phyloP scores from a whole-genome alignment of 306 rosid genomes.

The Vigna reflexopilosa region DNA sequence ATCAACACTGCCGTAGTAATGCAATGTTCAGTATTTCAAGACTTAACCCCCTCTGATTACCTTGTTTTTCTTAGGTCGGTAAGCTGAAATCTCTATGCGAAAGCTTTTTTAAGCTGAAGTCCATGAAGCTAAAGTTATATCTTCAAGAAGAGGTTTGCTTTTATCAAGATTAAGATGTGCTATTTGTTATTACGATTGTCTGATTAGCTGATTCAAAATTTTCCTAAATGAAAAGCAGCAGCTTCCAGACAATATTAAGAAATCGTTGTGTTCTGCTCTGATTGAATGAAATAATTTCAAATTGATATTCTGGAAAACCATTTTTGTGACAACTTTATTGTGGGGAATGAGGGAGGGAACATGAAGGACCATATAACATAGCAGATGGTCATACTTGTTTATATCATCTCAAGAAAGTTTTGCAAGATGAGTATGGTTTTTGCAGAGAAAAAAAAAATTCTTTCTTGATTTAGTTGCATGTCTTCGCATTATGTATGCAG shows the following conservation, averaged over 20 bases:
- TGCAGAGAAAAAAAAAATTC: background rate
- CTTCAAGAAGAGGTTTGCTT: conserved; percentile 86
- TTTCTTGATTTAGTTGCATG: conserved; percentile 35
- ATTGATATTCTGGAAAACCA: conserved; percentile 30
- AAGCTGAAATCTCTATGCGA: conserved; percentile 90
- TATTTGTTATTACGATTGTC: conserved; percentile 29
- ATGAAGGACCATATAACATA: background rate
- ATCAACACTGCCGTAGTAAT: conserved; percentile 1
- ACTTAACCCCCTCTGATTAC: conserved; percentile 26
- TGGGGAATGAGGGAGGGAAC: background rate
- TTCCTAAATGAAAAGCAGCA: conserved; percentile 2
- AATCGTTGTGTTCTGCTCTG: conserved; percentile 16
- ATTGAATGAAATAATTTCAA: conserved; percentile 4
- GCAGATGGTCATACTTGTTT: conserved; percentile 3
- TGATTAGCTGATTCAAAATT: conserved; percentile 31
- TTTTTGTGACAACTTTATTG: background rate
- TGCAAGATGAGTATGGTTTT: background rate
- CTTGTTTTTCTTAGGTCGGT: conserved; percentile 66
- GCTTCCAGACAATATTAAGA: conserved; percentile 19
- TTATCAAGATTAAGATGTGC: conserved; percentile 8
- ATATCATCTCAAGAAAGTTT: background rate
- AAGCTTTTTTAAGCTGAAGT: conserved; percentile 89
- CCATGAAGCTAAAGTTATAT: conserved; percentile 72
- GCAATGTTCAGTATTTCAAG: conserved; percentile 39
- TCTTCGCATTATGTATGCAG: conserved; percentile 55